Conservation (phyloP, 192 early-diverging fungal species). For the Geosiphon pyriformis region DNA sequence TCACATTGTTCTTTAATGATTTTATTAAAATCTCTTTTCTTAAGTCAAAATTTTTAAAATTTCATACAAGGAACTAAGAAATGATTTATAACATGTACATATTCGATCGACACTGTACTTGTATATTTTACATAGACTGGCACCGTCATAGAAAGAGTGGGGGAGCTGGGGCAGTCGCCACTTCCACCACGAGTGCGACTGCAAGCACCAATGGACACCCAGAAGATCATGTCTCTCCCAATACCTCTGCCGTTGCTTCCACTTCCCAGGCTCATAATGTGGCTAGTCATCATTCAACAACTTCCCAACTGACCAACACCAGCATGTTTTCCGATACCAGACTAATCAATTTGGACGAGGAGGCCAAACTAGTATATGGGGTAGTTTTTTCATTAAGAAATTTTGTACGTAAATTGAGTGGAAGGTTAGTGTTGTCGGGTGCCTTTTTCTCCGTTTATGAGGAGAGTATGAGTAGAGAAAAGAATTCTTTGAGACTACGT, state of each 20-base stretch:
- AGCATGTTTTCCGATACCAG: slow-evolving; percentile 39
- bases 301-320: slow-evolving; percentile 23
- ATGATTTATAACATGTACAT: slow-evolving; percentile 87
- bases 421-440: slow-evolving; percentile 35
- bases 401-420: slow-evolving; percentile 75
- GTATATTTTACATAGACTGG: slow-evolving; percentile 86
- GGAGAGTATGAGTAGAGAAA: no score
- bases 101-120: slow-evolving; percentile 89
- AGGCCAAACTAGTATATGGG: slow-evolving; percentile 94
- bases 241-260: slow-evolving; percentile 12
- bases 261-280: slow-evolving; percentile 28
- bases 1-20: no score
- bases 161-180: slow-evolving; percentile 25
- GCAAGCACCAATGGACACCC: slow-evolving; percentile 38
- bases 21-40: no score
- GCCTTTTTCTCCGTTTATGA: no score
- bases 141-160: slow-evolving; percentile 39
- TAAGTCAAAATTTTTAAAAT: no score
- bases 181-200: slow-evolving; percentile 32
- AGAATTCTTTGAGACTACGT: no score
- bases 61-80: no score
- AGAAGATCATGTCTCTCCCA: neutral
- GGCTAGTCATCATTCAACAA: slow-evolving; percentile 21
- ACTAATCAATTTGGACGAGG: slow-evolving; percentile 65
- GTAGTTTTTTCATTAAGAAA: slow-evolving; percentile 89